phyloP scores from a whole-genome alignment of 768 basidiomycete species.

The Lactifluus subvellereus region DNA sequence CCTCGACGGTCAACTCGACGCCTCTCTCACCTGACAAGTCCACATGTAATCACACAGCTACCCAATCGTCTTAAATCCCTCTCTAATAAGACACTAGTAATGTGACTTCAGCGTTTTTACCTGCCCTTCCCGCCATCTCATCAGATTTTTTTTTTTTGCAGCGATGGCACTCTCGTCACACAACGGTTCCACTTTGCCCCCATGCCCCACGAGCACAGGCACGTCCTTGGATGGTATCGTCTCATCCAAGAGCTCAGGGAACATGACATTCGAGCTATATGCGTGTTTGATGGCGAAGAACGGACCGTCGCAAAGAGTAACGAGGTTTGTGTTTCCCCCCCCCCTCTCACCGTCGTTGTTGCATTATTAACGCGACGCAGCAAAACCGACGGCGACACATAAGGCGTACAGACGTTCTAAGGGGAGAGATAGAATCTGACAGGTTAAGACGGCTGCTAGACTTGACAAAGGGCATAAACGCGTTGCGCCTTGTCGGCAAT shows the following conservation, averaged over 20 bases:
- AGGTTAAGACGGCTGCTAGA: slow-evolving; percentile 50
- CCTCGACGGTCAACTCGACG: neutral
- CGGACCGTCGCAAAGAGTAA: slow-evolving; percentile 61
- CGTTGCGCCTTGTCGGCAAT: slow-evolving; percentile 22
- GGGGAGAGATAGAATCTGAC: slow-evolving; percentile 52
- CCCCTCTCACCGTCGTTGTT: neutral
- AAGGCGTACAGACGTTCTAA: slow-evolving; percentile 42
- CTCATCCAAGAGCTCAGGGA: slow-evolving; percentile 58
- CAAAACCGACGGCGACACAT: slow-evolving; percentile 48
- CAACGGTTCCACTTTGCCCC: slow-evolving; percentile 74
- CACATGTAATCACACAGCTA: slow-evolving; percentile 55
- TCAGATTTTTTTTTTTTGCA: slow-evolving; percentile 30
- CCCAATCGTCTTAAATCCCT: slow-evolving; percentile 59
- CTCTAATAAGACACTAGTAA: slow-evolving; percentile 62
- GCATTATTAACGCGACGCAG: slow-evolving; percentile 34
- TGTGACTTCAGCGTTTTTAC: slow-evolving; percentile 42
- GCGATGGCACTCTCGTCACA: slow-evolving; percentile 83
- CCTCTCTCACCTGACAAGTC: slow-evolving; percentile 37
- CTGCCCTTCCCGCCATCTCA: slow-evolving; percentile 7
- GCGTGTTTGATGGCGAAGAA: slow-evolving; percentile 74
- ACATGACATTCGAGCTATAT: slow-evolving; percentile 52
- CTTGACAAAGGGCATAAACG: slow-evolving; percentile 25
- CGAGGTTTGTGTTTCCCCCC: slow-evolving; percentile 45
- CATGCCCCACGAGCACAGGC: slow-evolving; percentile 55
- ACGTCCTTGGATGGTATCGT: slow-evolving; percentile 75